Evolutionary conservation across 1,139 yeast genomes (phyloP), one percentile per base, ranked within the genome.

Genomic region (Yamadazyma jaroonii): DNA sequence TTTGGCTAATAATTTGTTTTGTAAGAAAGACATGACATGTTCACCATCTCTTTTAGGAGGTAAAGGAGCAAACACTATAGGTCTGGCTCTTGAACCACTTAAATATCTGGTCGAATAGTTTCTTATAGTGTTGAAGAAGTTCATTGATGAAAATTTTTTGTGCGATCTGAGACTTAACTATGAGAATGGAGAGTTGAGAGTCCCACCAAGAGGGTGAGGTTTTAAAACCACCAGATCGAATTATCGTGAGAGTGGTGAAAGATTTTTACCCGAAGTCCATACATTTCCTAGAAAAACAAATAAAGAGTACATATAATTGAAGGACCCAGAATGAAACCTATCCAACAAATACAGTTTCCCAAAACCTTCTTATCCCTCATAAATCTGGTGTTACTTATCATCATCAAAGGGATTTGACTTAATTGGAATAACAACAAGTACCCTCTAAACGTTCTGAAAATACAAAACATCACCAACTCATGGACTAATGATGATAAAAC

Each of bases 311-410:
- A 86, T 66, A 90, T 79, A 52, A 92, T 61, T 46, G 96, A 82
- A 7, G 98, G 97, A 1, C 97, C 97, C 9, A 85, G 73, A 36
- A 88, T 81, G 38, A 92, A 84, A 7, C 97, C 97, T 39, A 86
- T 54, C 98, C 98, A 92, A 62, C 95, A 92, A 12, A 88, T 67
- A 32, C 81, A 75, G 54, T 87, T 90, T 2, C 96, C 96, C 34
- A 89, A 59, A 1, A 83, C 70, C 40, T 75, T 74, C 42, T 67
- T 71, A 44, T 75, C 72, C 41, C 61, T 75, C 68, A 84, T 59
- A 42, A 65, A 72, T 42, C 62, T 70, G 1, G 81, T 64, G 44
- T 72, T 71, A 34, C 81, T 67, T 3, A 84, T 32, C 46, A 76
- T 67, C 29, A 81, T 75, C 45, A 84, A 59, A 1, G 90, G 89